These are phyloP conservation scores for Chalaropsis thielavioides DNA, from an alignment of 2,329 filamentous ascomycete species.

Conservation along the genomic window DNA sequence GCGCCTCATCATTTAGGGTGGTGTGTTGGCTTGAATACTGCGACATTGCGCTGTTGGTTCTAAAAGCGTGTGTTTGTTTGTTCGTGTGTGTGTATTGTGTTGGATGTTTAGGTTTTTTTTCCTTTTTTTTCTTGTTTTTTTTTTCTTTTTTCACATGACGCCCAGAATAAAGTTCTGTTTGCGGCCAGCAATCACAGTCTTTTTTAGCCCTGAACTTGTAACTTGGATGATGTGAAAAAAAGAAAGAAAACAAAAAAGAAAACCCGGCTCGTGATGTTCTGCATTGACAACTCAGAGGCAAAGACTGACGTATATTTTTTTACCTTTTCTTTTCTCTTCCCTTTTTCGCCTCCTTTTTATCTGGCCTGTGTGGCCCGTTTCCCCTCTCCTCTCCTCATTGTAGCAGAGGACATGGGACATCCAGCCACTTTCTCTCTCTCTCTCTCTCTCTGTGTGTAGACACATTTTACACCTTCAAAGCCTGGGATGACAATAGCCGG, in stretches of 20 bases:
- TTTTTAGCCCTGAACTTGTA: neutral
- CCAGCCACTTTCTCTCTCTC: too few species aligned
- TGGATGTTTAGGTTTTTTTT: neutral
- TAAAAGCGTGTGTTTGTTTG: neutral
- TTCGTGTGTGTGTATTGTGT: too few species aligned
- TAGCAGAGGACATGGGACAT: too few species aligned
- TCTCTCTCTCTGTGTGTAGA: too few species aligned
- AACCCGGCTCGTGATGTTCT: neutral
- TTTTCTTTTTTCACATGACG: neutral
- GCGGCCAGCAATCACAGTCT: neutral
- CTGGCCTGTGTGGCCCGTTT: neutral
- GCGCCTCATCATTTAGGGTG: neutral
- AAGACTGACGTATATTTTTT: neutral
- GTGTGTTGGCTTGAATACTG: neutral
- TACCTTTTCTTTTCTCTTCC: neutral
- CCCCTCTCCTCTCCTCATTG: neutral
- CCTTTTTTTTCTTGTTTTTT: neutral
- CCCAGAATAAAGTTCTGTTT: neutral
- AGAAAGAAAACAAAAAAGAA: neutral
- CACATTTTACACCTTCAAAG: too few species aligned
- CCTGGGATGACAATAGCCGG: too few species aligned
- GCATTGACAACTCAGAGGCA: neutral
- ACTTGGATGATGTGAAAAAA: neutral
- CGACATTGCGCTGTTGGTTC: too few species aligned
- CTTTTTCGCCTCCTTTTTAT: neutral